Evolutionary conservation across 139 green algal genomes (phyloP).

Genomic region (Chlorella sp.): DNA sequence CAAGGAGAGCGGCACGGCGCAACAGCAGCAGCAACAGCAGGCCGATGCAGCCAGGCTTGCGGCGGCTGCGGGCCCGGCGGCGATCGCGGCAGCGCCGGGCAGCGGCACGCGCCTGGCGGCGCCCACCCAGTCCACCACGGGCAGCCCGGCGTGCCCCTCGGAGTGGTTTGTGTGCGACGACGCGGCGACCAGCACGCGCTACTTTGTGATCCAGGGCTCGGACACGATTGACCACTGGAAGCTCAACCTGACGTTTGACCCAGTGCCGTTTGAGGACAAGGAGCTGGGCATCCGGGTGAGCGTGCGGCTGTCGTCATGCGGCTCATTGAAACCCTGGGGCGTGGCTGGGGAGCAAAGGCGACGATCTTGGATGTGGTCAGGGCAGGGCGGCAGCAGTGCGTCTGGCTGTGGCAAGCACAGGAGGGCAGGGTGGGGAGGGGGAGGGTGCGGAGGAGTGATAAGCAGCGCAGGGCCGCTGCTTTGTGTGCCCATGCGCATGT

Average conservation of each 20-base stretch:
- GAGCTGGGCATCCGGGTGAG: constrained; percentile 66
- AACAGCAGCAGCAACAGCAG: constrained; percentile 15
- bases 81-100: constrained; percentile 3
- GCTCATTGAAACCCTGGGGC: too few species aligned
- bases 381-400: too few species aligned
- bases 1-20: too few species aligned
- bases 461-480: too few species aligned
- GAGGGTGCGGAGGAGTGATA: too few species aligned
- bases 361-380: too few species aligned
- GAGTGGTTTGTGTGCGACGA: constrained; percentile 88
- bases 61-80: constrained; percentile 4
- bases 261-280: constrained; percentile 88
- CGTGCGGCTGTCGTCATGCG: too few species aligned
- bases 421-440: too few species aligned
- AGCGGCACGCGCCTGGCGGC: constrained; percentile 1
- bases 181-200: constrained; percentile 39
- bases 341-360: too few species aligned
- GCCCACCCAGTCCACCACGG: background rate
- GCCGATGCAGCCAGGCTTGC: constrained; percentile 15
- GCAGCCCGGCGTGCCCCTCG: constrained; percentile 30
- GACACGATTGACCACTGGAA: constrained; percentile 69
- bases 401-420: too few species aligned
- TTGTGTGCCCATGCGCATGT: too few species aligned
- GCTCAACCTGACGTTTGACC: constrained; percentile 93
- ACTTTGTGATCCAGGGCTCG: constrained; percentile 71